Percentiles rank a stretch among this genome's conserved stretches.
These are phyloP conservation scores for Royoungia palumana DNA, from an alignment of 768 basidiomycete species.

Conservation along the genomic window DNA sequence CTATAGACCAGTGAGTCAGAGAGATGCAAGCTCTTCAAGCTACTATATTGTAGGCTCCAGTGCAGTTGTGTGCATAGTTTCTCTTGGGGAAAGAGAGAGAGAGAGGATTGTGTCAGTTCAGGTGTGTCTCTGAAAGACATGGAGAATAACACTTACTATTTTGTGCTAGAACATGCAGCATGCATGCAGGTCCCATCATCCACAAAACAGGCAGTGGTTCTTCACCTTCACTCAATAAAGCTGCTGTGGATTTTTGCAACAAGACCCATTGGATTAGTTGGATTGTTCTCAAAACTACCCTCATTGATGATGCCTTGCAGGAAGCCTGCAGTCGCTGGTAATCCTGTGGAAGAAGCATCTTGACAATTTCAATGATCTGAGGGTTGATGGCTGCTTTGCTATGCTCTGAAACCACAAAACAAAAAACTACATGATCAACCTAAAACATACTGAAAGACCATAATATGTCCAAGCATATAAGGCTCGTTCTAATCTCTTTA, in stretches of 20 bases:
- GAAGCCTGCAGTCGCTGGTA: neutral
- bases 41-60: neutral
- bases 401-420: neutral
- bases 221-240: too few relatives aligned
- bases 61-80: neutral
- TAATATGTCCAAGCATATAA: slow-evolving; percentile 23
- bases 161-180: slow-evolving; percentile 1
- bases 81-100: neutral
- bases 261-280: too few relatives aligned
- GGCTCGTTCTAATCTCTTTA: slow-evolving; percentile 16
- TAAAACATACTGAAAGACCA: slow-evolving; percentile 11
- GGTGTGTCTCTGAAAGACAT: neutral
- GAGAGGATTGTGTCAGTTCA: neutral
- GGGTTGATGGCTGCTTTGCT: neutral
- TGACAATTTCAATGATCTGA: neutral
- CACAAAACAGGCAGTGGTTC: neutral
- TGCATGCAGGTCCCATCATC: slow-evolving; percentile 8
- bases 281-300: too few relatives aligned
- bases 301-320: too few relatives aligned
- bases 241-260: too few relatives aligned
- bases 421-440: neutral
- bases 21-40: slow-evolving; percentile 1
- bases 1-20: neutral
- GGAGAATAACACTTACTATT: neutral
- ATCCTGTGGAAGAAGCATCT: slow-evolving; percentile 1